Evolutionary conservation across 179 eudicot species (phyloP).

Genomic region (Beta corolliflora): DNA sequence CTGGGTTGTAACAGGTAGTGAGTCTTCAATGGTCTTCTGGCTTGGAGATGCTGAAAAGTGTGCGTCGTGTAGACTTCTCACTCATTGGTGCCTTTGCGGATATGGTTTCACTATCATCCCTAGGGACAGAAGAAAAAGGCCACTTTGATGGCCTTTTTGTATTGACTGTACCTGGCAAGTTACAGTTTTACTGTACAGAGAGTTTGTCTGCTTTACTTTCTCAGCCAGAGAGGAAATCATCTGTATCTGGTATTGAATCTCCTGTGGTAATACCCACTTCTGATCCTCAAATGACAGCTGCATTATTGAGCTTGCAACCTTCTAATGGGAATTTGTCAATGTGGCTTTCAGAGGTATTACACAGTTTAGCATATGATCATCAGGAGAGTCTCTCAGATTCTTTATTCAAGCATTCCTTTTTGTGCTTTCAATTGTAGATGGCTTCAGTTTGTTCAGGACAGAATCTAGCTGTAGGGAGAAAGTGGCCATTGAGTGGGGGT

Average conservation of each 20-base stretch:
- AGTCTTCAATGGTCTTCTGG: constrained; percentile 77
- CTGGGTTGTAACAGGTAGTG: constrained; percentile 60
- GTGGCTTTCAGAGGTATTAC: constrained; percentile 49
- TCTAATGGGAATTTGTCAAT: constrained; percentile 37
- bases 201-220: constrained; percentile 48
- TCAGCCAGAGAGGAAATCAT: constrained; percentile 48
- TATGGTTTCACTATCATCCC: constrained; percentile 55
- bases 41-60: constrained; percentile 57
- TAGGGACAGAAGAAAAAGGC: constrained; percentile 42
- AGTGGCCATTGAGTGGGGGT: constrained; percentile 73
- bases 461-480: constrained; percentile 32
- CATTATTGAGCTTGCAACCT: constrained; percentile 47
- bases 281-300: constrained; percentile 59
- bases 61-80: constrained; percentile 62
- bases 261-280: constrained; percentile 52
- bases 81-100: constrained; percentile 70
- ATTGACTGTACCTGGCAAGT: constrained; percentile 68
- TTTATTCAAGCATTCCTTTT: constrained; percentile 8
- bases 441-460: constrained; percentile 32
- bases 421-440: constrained; percentile 38
- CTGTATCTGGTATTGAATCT: constrained; percentile 44
- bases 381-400: neutral
- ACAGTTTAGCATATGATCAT: constrained; percentile 11
- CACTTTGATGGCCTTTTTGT: constrained; percentile 60
- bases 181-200: constrained; percentile 46